Evolutionary conservation across 116 monocot species (phyloP), one percentile per base, ranked within the genome.

Genomic region (Posidonia oceanica): DNA sequence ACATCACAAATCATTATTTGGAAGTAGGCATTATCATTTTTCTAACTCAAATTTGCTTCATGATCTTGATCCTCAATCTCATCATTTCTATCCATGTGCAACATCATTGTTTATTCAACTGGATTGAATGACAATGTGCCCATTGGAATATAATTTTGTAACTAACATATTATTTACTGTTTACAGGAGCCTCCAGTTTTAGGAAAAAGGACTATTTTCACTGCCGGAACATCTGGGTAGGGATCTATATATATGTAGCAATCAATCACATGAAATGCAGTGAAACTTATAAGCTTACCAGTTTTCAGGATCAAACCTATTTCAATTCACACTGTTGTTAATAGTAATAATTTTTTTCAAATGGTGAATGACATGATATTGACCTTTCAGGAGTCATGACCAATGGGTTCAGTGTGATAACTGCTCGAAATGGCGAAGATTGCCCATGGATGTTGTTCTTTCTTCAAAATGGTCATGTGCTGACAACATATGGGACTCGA

Each of bases 361-460:
- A 39, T 70, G 7, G 13, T 57, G 10, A 70, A 4, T 14, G 61
- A 14, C 11, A 14, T 39, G 20, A 20, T 39, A 17, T 29, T 29
- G 29, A 29, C 29, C 29, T 29, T 20, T 61, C 74, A 95, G 94
- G 79, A 82, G 66, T 36, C 77, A 84, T 65, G 91, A 95, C 75
- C 95, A 95, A 75, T 95, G 95, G 95, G 84, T 77, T 40, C 95
- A 95, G 60, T 95, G 95, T 72, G 95, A 91, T 68, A 69, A 80
- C 64, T 95, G 95, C 70, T 81, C 42, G 44, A 95, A 88, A 78
- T 95, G 91, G 91, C 85, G 95, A 5, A 76, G 80, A 22, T 73
- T 95, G 63, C 91, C 91, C 59, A 68, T 81, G n/a, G 80, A 95
- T 79, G 79, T 82, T 74, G 68, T 91, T 72, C 73, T 88, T 74